Evolutionary conservation across 2,329 filamentous ascomycete species (phyloP).

Genomic region (Cladophialophora yegresii): DNA sequence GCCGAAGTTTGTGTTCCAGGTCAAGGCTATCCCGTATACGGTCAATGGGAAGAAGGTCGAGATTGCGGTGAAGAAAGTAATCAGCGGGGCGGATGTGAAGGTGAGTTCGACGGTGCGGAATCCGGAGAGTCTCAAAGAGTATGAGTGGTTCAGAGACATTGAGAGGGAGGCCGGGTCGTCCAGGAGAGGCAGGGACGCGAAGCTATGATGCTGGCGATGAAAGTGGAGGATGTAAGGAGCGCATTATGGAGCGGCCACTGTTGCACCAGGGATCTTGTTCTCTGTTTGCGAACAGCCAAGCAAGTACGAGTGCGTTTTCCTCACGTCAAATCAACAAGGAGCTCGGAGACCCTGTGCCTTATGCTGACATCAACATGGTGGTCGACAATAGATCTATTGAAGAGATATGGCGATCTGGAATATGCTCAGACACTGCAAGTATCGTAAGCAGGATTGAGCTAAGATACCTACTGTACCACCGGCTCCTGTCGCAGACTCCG

Average conservation of each 20-base stretch:
- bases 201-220: slow-evolving; percentile 15
- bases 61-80: slow-evolving; percentile 48
- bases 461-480: too few relatives aligned
- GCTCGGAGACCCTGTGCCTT: too few relatives aligned
- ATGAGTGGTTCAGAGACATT: slow-evolving; percentile 39
- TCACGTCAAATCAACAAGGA: too few relatives aligned
- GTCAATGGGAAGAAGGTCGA: slow-evolving; percentile 54
- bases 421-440: too few relatives aligned
- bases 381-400: not conserved
- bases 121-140: slow-evolving; percentile 43
- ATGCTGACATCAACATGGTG: not conserved
- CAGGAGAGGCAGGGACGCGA: not conserved
- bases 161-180: slow-evolving; percentile 17
- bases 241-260: too few relatives aligned
- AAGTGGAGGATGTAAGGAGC: not conserved
- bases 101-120: slow-evolving; percentile 46
- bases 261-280: not conserved
- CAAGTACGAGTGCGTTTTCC: not conserved
- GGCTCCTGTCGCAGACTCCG: not conserved
- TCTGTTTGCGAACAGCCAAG: not conserved
- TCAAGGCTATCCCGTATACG: slow-evolving; percentile 47
- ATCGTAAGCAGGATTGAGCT: too few relatives aligned
- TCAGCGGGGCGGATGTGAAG: slow-evolving; percentile 44
- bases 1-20: slow-evolving; percentile 45
- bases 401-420: not conserved